Evolutionary conservation across 306 rosid species (phyloP).

Genomic region (Carpinus viminea): DNA sequence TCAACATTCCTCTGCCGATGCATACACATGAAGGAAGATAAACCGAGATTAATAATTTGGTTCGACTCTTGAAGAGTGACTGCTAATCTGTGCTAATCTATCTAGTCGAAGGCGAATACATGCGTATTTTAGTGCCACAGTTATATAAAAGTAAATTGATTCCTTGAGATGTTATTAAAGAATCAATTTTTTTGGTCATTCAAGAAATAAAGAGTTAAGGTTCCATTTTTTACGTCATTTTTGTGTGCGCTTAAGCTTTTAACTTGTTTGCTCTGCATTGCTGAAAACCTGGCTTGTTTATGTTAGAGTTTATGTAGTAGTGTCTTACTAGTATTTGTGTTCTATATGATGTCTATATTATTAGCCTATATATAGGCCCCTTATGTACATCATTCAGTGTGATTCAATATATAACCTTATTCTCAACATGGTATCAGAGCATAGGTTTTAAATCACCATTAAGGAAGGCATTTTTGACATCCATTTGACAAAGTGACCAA

Average conservation of each 20-base stretch:
- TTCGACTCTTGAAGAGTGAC: not conserved
- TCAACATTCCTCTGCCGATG: not conserved
- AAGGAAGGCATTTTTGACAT: no score
- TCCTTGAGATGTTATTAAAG: not conserved
- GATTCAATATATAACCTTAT: no score
- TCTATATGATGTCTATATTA: no score
- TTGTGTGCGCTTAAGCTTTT: not conserved
- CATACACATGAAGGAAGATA: not conserved
- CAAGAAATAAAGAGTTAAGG: not conserved
- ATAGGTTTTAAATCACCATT: no score
- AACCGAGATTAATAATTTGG: no score
- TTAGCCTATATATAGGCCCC: no score
- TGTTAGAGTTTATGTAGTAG: no score
- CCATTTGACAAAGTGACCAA: no score
- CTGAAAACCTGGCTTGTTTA: not conserved
- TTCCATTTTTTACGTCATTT: not conserved
- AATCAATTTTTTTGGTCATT: not conserved
- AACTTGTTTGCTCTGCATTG: not conserved
- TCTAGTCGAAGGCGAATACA: not conserved
- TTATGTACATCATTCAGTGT: no score
- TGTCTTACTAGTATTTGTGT: no score
- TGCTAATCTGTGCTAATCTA: not conserved
- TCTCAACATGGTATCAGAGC: no score
- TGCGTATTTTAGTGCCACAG: not conserved
- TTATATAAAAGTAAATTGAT: not conserved